phyloP scores from a whole-genome alignment of 164 flowering plant genomes.

The Vitis amurensis region DNA sequence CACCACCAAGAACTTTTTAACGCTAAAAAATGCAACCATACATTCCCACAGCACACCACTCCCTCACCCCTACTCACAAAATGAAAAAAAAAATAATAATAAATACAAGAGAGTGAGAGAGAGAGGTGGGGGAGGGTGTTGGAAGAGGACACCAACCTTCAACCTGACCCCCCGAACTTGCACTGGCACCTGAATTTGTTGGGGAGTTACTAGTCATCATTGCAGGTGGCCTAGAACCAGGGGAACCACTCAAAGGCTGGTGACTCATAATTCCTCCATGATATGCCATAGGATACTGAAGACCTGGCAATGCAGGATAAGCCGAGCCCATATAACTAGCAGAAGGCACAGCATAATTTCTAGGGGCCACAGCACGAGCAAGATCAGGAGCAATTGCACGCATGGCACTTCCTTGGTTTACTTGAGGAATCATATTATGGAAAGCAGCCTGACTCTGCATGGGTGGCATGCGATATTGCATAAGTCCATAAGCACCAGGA shows the following conservation, averaged over 20 bases:
- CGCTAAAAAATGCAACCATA: background rate
- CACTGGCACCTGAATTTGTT: constrained; percentile 50
- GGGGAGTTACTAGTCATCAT: constrained; percentile 42
- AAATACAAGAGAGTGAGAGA: background rate
- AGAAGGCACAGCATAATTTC: constrained; percentile 69
- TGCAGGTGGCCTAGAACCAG: constrained; percentile 47
- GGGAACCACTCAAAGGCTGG: constrained; percentile 60
- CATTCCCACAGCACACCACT: too few relatives aligned
- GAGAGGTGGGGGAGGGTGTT: background rate
- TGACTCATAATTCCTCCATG: constrained; percentile 76
- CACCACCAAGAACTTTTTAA: background rate
- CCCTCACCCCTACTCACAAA: background rate
- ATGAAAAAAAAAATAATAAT: background rate
- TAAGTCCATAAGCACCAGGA: constrained; percentile 86
- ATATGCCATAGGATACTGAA: constrained; percentile 79
- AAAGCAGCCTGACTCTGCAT: constrained; percentile 80
- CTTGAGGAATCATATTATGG: constrained; percentile 65
- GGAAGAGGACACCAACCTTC: constrained; percentile 61
- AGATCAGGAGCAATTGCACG: constrained; percentile 65
- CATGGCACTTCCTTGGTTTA: constrained; percentile 70
- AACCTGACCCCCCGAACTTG: constrained; percentile 69
- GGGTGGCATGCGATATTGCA: constrained; percentile 80
- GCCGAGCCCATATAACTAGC: constrained; percentile 66
- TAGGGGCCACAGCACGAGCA: constrained; percentile 53
- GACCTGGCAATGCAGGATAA: constrained; percentile 65